Evolutionary conservation across 177 flowering plant genomes (phyloP).

Genomic region (Vitis hybrid): DNA sequence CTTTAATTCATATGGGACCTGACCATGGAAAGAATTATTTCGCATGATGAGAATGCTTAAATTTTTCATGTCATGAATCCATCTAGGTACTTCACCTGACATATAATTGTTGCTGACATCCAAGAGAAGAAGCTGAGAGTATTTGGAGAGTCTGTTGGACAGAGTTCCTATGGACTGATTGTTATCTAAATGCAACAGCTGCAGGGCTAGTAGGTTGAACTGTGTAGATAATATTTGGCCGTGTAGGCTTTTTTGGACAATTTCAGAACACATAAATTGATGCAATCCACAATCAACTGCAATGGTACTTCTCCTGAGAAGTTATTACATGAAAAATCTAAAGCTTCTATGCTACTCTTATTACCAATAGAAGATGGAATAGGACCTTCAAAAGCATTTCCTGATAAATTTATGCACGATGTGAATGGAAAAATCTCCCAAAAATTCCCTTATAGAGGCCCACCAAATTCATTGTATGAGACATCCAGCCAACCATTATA

Average conservation of each 20-base stretch:
- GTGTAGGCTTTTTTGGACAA: not conserved
- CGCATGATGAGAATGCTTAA: rapidly evolving
- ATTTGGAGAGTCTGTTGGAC: not conserved
- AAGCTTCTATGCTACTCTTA: too few species aligned
- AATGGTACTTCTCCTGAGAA: not conserved
- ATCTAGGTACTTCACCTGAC: not conserved
- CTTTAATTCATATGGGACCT: not conserved
- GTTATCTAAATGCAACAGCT: not conserved
- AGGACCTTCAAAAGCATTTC: too few species aligned
- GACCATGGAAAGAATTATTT: not conserved
- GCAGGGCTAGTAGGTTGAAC: not conserved
- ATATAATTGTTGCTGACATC: not conserved
- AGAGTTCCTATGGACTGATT: not conserved
- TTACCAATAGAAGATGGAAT: too few species aligned
- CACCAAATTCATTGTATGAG: too few species aligned
- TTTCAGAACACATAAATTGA: not conserved
- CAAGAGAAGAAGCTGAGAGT: too few species aligned
- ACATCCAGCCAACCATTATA: too few species aligned
- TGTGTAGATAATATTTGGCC: not conserved
- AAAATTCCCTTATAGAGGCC: too few species aligned
- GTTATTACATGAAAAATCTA: too few species aligned
- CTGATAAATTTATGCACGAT: too few species aligned
- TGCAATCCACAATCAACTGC: not conserved
- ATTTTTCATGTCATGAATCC: not conserved
- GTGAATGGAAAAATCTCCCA: too few species aligned